Evolutionary conservation across 805 yeast genomes (phyloP), one percentile per base, ranked within the genome.

Genomic region (Ogataea allantospora): DNA sequence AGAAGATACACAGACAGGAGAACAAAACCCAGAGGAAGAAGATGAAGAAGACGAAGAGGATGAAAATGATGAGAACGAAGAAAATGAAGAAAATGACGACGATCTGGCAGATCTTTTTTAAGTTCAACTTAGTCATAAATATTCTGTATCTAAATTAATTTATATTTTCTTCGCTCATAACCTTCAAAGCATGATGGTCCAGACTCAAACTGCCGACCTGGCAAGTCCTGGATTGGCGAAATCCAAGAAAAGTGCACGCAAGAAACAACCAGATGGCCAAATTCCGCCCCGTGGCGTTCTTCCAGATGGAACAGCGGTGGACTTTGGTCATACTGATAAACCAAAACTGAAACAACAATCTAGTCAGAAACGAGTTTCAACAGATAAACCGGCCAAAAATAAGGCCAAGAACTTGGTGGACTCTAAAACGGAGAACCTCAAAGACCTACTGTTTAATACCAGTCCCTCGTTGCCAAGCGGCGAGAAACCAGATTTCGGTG

Each of bases 31-130:
- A 10, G 30, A 26, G 21, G 28, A 14, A 15, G 34, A 36, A 16
- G 34, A 34, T 12, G 38, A 91, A 85, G 53, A 71, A 81, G 54
- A 66, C 82, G 51, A 66, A 23, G 46, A 46, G 16, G 53, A 57
- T 20, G 34, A 39, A 7, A 49, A 44, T 7, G 51, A 41, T 10
- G 50, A 42, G 7, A 55, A 53, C 16, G 62, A 55, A 3, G 64
- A 58, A 1, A 66, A 53, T 15, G 66, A 58, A 27, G 64, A 53
- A 4, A 59, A 52, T 22, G 48, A 54, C 34, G 63, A 56, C 11
- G 67, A 50, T 28, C 47, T 55, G 30, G n/a, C n/a, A n/a, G n/a
- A n/a, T n/a, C n/a, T n/a, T 55, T 55, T 38, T 53, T 24, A 34
- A 27, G 18, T 30, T 28, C 11, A n/a, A 10, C 22, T 8, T 18